These are phyloP conservation scores for Umbilicaria muhlenbergii DNA, from an alignment of 495 filamentous ascomycete species.

Conservation along the genomic window DNA sequence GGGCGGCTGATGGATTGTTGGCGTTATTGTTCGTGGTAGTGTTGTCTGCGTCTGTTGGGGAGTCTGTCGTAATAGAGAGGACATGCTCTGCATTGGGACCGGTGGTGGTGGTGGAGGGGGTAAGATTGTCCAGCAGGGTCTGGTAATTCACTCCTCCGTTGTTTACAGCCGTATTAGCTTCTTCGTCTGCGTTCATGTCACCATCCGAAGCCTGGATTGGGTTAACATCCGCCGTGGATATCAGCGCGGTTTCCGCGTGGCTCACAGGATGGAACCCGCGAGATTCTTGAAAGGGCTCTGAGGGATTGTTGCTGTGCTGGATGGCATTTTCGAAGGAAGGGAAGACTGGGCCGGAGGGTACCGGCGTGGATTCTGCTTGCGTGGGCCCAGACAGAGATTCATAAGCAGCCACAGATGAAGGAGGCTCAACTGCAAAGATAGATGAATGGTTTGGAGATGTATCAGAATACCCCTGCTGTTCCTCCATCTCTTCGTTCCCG, in stretches of 20 bases:
- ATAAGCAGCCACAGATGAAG: conserved; percentile 16
- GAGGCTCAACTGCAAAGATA: conserved; percentile 8
- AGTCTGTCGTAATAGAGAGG: conserved; percentile 15
- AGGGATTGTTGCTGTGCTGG: not conserved
- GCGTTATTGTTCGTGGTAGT: conserved; percentile 20
- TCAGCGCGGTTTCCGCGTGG: not conserved
- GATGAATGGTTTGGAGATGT: conserved; percentile 3
- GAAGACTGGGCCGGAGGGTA: conserved; percentile 4
- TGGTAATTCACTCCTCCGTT: conserved; percentile 34
- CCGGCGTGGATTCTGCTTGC: not conserved
- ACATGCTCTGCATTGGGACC: conserved; percentile 19
- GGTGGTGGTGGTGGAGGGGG: conserved; percentile 23
- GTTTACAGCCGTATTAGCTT: conserved; percentile 5
- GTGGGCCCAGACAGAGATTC: not conserved
- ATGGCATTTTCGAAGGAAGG: not conserved
- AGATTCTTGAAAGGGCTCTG: conserved; percentile 25
- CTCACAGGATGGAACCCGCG: conserved; percentile 5
- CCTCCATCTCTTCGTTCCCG: conserved; percentile 23
- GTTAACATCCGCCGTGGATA: not conserved
- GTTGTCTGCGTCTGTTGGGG: conserved; percentile 17
- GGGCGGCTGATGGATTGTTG: conserved; percentile 23
- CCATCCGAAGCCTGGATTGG: not conserved
- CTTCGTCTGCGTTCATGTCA: not conserved
- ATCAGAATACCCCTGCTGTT: conserved; percentile 6
- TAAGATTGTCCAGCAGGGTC: conserved; percentile 35